Evolutionary conservation across 1,284 basidiomycete species (phyloP).

Genomic region (Trametes hirsuta): DNA sequence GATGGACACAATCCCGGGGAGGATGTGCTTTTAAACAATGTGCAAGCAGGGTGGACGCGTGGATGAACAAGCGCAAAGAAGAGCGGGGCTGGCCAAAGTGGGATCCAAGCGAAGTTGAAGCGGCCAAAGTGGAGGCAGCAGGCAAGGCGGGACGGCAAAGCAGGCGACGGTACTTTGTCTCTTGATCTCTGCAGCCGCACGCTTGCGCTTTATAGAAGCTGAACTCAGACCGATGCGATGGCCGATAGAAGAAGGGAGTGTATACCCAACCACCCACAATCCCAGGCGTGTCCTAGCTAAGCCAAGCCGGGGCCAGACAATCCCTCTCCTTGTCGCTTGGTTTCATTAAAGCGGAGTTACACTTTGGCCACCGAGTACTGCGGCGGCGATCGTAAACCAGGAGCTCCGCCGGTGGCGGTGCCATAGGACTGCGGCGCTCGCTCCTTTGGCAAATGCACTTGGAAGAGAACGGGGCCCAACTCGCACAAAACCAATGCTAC

Average conservation of each 20-base stretch:
- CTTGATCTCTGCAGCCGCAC: not conserved
- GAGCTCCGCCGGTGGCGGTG: too few species aligned
- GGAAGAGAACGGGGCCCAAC: too few species aligned
- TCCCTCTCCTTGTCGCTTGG: not conserved
- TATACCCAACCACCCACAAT: constrained; percentile 13
- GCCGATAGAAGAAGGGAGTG: constrained; percentile 6
- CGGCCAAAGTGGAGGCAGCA: constrained; percentile 1
- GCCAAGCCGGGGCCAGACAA: not conserved
- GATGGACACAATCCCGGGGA: not conserved
- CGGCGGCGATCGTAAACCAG: too few species aligned
- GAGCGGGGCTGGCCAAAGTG: constrained; percentile 5
- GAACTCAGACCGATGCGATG: not conserved
- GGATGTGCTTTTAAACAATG: constrained; percentile 1
- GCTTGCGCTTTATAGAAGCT: not conserved
- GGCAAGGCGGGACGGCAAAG: constrained; percentile 8
- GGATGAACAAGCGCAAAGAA: constrained; percentile 1
- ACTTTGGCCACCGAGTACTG: too few species aligned
- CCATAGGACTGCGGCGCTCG: too few species aligned
- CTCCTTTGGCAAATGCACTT: too few species aligned
- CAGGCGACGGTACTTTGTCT: constrained; percentile 6
- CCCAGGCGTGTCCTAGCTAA: not conserved
- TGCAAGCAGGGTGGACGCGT: not conserved
- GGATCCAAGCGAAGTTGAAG: constrained; percentile 9
- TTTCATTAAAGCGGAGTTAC: too few species aligned
- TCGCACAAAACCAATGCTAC: too few species aligned